Evolutionary conservation across 169 alveolate genomes (phyloP).

Genomic region (Cyclospora cayetanensis): DNA sequence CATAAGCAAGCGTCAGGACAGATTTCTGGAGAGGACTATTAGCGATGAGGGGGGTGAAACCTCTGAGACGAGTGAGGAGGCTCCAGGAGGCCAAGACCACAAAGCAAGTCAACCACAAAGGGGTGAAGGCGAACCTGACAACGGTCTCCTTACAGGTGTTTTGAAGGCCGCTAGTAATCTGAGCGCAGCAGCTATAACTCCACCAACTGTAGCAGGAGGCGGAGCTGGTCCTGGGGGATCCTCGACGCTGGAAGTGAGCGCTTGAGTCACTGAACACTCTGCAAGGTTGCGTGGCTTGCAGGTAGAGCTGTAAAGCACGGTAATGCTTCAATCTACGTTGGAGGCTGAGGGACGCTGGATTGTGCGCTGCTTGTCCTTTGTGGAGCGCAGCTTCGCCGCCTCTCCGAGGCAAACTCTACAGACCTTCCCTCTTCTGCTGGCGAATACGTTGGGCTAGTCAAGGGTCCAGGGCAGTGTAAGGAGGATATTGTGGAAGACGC

Average conservation of each 20-base stretch:
- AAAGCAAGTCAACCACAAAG: neutral
- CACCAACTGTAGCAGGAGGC: neutral
- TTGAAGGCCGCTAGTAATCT: neutral
- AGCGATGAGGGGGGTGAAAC: neutral
- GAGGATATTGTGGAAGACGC: conserved; percentile 69
- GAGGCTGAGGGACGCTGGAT: neutral
- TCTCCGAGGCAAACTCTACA: neutral
- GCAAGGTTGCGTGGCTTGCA: too few species aligned
- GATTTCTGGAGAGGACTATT: neutral
- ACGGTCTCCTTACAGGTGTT: neutral
- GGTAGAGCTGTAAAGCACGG: too few species aligned
- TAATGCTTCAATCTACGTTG: too few species aligned
- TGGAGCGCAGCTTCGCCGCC: neutral
- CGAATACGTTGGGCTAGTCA: neutral
- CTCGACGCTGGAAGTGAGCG: neutral
- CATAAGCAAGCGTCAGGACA: neutral
- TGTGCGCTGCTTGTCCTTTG: neutral
- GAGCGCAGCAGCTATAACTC: neutral
- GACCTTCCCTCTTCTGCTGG: neutral
- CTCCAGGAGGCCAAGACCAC: neutral
- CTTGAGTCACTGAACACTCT: too few species aligned
- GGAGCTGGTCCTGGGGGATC: neutral
- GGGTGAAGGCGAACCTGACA: too few species aligned
- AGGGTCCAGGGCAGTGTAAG: conserved; percentile 14
- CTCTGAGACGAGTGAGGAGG: neutral